Percentiles rank a stretch among this genome's conserved stretches.
phyloP scores from a whole-genome alignment of 2,329 filamentous ascomycete species.

The Teratosphaeria viscida region DNA sequence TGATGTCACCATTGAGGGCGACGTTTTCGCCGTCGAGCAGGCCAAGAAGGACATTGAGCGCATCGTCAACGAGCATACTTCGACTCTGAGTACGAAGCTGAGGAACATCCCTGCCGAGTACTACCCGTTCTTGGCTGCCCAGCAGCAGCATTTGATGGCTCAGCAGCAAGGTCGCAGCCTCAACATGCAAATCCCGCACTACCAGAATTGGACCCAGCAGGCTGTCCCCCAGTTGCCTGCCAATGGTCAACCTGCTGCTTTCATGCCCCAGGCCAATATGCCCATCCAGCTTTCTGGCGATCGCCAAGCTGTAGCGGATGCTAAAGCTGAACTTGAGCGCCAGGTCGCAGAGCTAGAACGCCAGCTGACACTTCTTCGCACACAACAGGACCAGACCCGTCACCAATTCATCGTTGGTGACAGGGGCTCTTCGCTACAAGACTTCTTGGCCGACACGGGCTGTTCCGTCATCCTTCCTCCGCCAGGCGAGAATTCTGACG shows the following conservation, averaged over 20 bases:
- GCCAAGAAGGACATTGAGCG: slow-evolving; percentile 74
- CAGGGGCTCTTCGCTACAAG: slow-evolving; percentile 64
- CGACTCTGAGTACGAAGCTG: slow-evolving; percentile 70
- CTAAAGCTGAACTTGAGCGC: slow-evolving; percentile 69
- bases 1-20: slow-evolving; percentile 81
- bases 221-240: slow-evolving; percentile 54
- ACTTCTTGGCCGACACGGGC: slow-evolving; percentile 84
- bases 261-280: slow-evolving; percentile 60
- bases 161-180: slow-evolving; percentile 66
- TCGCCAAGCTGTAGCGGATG: slow-evolving; percentile 67
- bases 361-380: slow-evolving; percentile 65
- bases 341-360: slow-evolving; percentile 65
- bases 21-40: slow-evolving; percentile 74
- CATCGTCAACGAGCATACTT: slow-evolving; percentile 77
- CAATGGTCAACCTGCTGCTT: slow-evolving; percentile 57
- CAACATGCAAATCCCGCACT: slow-evolving; percentile 71
- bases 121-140: slow-evolving; percentile 88
- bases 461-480: slow-evolving; percentile 78
- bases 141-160: slow-evolving; percentile 49
- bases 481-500: slow-evolving; percentile 65
- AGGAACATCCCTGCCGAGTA: slow-evolving; percentile 81
- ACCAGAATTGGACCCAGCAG: slow-evolving; percentile 61
- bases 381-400: slow-evolving; percentile 72
- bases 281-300: slow-evolving; percentile 83
- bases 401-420: slow-evolving; percentile 94